Base-by-base conservation (phyloP, 1,284 basidiomycete genomes). In the Sporisorium graminicola region DNA sequence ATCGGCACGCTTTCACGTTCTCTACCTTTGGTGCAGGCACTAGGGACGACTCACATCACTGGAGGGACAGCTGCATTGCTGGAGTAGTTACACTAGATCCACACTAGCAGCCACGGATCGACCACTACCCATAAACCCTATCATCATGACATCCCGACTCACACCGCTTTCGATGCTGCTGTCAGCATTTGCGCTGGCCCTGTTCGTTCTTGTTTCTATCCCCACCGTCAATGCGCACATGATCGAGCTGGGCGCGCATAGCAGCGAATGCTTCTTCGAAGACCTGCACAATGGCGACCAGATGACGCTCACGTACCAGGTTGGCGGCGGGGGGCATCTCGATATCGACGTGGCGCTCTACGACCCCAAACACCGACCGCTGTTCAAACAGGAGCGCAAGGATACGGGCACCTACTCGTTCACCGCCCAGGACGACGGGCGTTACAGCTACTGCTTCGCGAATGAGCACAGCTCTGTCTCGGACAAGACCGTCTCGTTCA, bases 251-350 rank as follows among this genome's bases (percentile, higher is more conserved):
- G 86, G 89, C 20, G 92, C 95, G 24, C 91, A 91, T 40, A 90
- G 90, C 82, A 95, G 94, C 86, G 94, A 98, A 82, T 99, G 96
- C 87, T 99, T 96, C 89, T 98, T 97, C 85, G 97, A 99, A 88
- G 94, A 96, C 86, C 89, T 99, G 33, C 94, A 98, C 84, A 89
- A 91, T 67, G 92, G 95, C 85, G 96, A 99, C 31, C 85, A 98
- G 94, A 99, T 99, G 96, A 98, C 97, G 31, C 93, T 99, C 59
- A 98, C 96, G 50, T 99, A 98, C 86, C 96, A 99, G 89, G 96
- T 99, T 13, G 95, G 95, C 60, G 93, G 93, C 24, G 95, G 96
- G 31, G 97, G 97, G 1, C 93, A 98, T 82, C 88, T 99, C 58
- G 97, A 99, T 86, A 93, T 99, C 74, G 96, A 99, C 87, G 96